Percentiles rank a stretch among this genome's conserved stretches.
Conservation (phyloP, 2,329 filamentous ascomycete species). For the Drechslerella stenobrocha region DNA sequence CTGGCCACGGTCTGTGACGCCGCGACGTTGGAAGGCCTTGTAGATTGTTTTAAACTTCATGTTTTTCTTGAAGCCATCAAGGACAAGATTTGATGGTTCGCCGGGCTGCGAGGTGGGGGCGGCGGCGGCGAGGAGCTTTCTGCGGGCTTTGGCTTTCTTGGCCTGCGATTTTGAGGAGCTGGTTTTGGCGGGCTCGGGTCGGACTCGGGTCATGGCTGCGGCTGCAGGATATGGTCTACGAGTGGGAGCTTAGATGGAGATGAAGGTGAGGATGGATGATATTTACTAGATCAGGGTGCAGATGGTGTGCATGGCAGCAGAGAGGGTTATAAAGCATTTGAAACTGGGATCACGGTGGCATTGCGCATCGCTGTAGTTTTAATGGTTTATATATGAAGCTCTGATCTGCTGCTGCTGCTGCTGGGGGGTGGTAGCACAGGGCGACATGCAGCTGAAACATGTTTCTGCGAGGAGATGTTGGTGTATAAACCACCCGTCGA, state of each 20-base stretch:
- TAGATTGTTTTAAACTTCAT: slow-evolving; percentile 13
- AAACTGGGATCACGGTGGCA: too few relatives aligned
- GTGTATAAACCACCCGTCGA: too few relatives aligned
- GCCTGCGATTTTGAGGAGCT: background rate
- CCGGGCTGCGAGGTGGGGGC: background rate
- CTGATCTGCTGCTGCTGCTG: too few relatives aligned
- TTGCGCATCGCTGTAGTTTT: too few relatives aligned
- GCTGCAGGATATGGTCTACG: background rate
- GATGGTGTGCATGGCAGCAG: too few relatives aligned
- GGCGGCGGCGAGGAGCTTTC: background rate
- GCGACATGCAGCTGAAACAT: too few relatives aligned
- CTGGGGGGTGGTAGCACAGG: too few relatives aligned
- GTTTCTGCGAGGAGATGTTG: too few relatives aligned
- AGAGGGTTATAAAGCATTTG: too few relatives aligned
- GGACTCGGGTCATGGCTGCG: background rate
- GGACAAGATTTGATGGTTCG: slow-evolving; percentile 16
- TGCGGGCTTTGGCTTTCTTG: background rate
- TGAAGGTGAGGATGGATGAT: too few relatives aligned
- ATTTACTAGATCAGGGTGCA: too few relatives aligned
- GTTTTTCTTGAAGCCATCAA: slow-evolving; percentile 16
- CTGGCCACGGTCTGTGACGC: slow-evolving; percentile 8
- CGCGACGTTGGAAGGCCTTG: slow-evolving; percentile 11
- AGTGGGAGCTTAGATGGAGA: background rate
- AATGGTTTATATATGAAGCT: too few relatives aligned
- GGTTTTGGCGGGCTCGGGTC: background rate